A percentile compares a stretch with the other conserved stretches of the same genome.
Conservation (phyloP, 1,139 yeast genomes). For the Debaryomyces coudertii region DNA sequence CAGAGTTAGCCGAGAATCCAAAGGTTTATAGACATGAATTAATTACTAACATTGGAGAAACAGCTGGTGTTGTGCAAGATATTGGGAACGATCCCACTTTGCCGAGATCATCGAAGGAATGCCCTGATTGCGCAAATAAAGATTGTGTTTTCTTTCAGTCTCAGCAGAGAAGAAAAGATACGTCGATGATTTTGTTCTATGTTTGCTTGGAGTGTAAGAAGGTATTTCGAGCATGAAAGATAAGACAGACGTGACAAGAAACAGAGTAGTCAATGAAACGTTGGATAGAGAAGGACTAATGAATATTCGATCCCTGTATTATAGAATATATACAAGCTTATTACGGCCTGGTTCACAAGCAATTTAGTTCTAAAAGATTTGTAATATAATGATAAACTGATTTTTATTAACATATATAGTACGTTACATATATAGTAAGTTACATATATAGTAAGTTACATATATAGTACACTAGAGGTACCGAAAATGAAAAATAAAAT, state of each 20-base stretch:
- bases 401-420: neutral
- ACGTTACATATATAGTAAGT: conserved; percentile 1
- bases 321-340: conserved; percentile 8
- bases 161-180: conserved; percentile 92
- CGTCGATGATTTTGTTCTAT: conserved; percentile 92
- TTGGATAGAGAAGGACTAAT: neutral
- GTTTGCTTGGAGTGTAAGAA: conserved; percentile 88
- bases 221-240: conserved; percentile 54
- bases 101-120: conserved; percentile 90
- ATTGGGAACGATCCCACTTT: conserved; percentile 95
- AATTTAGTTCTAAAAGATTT: conserved; percentile 3
- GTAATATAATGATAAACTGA: conserved; percentile 3
- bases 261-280: neutral
- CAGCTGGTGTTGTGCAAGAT: conserved; percentile 98
- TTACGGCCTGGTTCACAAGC: neutral
- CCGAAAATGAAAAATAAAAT: neutral
- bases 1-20: conserved; percentile 88
- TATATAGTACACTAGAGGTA: neutral
- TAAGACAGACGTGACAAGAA: no score
- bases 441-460: neutral
- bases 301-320: conserved; percentile 7
- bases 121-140: conserved; percentile 84
- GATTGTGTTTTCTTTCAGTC: conserved; percentile 97
- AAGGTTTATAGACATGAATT: conserved; percentile 92
- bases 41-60: conserved; percentile 86